These are phyloP conservation scores for Citrus medica DNA, from an alignment of 345 rosid species.

Conservation along the genomic window DNA sequence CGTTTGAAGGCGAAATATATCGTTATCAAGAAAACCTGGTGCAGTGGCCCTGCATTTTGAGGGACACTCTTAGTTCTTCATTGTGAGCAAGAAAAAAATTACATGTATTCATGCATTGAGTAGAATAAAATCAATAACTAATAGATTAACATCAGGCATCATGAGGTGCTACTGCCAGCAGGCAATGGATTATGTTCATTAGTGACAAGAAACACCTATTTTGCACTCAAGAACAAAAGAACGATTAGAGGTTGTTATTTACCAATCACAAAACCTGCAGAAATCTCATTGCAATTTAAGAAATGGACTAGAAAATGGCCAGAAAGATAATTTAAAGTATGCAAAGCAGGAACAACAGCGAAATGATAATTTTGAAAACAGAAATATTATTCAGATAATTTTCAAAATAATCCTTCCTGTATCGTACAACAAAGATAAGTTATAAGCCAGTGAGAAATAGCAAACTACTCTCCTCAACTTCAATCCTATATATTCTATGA, in stretches of 20 bases:
- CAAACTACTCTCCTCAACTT: not conserved
- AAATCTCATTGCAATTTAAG: not conserved
- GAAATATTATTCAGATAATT: not conserved
- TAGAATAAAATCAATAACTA: not conserved
- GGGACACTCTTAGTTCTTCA: not conserved
- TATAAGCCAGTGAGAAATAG: not conserved
- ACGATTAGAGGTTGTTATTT: not conserved
- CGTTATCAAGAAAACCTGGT: slow-evolving; percentile 80
- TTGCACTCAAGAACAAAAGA: not conserved
- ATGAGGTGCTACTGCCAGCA: not conserved
- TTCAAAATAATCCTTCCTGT: not conserved
- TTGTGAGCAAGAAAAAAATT: not conserved
- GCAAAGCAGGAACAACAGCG: not conserved
- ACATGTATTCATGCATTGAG: not conserved
- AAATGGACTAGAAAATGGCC: slow-evolving; percentile 1
- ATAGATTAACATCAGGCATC: not conserved
- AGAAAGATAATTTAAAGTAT: not conserved
- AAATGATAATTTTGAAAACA: not conserved
- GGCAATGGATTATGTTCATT: not conserved
- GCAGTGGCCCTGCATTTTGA: slow-evolving; percentile 77
- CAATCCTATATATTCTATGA: not conserved
- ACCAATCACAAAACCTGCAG: not conserved
- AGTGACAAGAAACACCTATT: not conserved
- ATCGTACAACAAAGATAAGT: not conserved
- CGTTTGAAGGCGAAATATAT: slow-evolving; percentile 80